Evolutionary conservation across 768 basidiomycete species (phyloP), one percentile per base, ranked within the genome.

Genomic region (Naganishia antarctica): DNA sequence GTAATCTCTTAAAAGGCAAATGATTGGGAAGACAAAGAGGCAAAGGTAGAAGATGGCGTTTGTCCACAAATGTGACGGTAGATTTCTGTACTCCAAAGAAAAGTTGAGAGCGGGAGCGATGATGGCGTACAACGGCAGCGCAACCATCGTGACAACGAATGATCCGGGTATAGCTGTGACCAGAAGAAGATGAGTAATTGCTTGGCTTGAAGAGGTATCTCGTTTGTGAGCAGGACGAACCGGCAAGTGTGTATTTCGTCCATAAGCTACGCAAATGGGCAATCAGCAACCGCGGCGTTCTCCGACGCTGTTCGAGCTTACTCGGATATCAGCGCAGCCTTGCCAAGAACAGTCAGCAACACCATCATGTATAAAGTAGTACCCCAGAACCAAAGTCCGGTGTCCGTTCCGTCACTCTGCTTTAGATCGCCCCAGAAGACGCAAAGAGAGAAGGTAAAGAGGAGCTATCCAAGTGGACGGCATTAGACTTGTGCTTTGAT

Each of bases 341-440:
- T 98, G 45, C 93, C 96, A 8, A 99, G 84, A 3, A 98, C 94
- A 0, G 94, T 98, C 53, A 97, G 81, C 29, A 98, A 82, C 8
- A 96, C 90, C 0, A 89, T 86, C 48, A 98, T 84, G 76, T 98
- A 99, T n/a, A 98, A 79, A 25, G 88, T 89, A 13, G 91, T 94
- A 51, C 96, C 96, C 94, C 94, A 99, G 70, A 93, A 90, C 96
- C 96, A 99, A 80, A 92, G 91, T 0, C 91, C 94, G 12, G 88
- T 85, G 74, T 94, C 90, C 62, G 84, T 81, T 1, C 96, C 96
- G 60, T 85, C 81, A 0, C 83, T 78, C 60, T 88, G 85, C 70
- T 91, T 88, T 68, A 96, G 79, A 73, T 93, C 92, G 46, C 90
- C 90, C 88, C 91, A 91, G 79, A 93, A 98, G 40, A 96, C 81